Evolutionary conservation across 768 basidiomycete genomes (phyloP).

Genomic region (Lactarius deliciosus): DNA sequence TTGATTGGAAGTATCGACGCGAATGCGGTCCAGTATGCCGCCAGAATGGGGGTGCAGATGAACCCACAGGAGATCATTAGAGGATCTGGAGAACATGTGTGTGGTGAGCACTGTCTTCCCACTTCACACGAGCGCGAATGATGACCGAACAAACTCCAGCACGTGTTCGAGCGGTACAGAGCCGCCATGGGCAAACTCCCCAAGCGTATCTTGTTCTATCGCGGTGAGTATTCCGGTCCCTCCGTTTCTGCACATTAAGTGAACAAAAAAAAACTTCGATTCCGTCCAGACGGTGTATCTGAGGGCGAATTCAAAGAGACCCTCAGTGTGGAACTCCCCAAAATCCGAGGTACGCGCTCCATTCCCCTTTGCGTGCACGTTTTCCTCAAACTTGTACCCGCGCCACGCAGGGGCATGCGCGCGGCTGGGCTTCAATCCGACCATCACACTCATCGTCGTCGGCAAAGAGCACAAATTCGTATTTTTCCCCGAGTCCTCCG

Average conservation of each 20-base stretch:
- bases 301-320: slow-evolving; percentile 50
- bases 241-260: background rate
- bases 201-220: slow-evolving; percentile 70
- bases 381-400: no score
- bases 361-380: background rate
- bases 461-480: slow-evolving; percentile 72
- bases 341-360: slow-evolving; percentile 49
- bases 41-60: slow-evolving; percentile 59
- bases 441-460: slow-evolving; percentile 74
- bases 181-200: slow-evolving; percentile 53
- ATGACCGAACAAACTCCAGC: background rate
- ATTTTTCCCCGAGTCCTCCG: slow-evolving; percentile 46
- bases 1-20: slow-evolving; percentile 78
- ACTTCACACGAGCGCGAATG: background rate
- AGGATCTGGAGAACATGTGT: slow-evolving; percentile 64
- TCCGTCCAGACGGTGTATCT: slow-evolving; percentile 48
- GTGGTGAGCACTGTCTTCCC: slow-evolving; percentile 39
- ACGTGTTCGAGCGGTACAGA: slow-evolving; percentile 54
- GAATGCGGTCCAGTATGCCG: slow-evolving; percentile 66
- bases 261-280: background rate
- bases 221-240: slow-evolving; percentile 44
- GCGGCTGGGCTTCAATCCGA: slow-evolving; percentile 54
- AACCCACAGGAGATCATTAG: slow-evolving; percentile 74
- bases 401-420: slow-evolving; percentile 54
- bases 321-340: slow-evolving; percentile 53